Base-by-base conservation (phyloP, 2,329 filamentous ascomycete genomes). In the Volutella citrinella region DNA sequence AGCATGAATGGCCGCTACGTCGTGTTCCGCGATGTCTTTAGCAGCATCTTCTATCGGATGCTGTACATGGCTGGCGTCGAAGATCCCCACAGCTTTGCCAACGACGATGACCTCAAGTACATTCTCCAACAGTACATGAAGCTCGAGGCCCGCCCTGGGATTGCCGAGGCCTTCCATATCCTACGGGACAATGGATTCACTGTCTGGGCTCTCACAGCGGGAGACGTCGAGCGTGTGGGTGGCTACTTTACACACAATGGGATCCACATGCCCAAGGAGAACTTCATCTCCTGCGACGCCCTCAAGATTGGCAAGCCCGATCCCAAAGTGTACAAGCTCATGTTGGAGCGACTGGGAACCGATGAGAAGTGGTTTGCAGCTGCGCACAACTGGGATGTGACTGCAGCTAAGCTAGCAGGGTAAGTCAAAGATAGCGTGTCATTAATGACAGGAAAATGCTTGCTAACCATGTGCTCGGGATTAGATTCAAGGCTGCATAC, bases 381-480 rank as follows among this genome's bases (percentile, higher is more conserved):
- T 2, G 75, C 73, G 15, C 76, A 79, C 55, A 71, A 73, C 64
- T 79, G 75, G 76, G 75, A 80, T 58, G 73, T 74, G 2, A 63
- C 65, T 13, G 70, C 72, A 5, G 74, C 75, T 8, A 63, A 61
- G 29, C 63, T 60, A 35, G 64, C 63, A n/a, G 72, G 72, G 43
- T 58, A 40, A 42, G 50, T 49, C 18, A 8, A 28, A 14, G n/a
- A 5, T 21, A 9, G 6, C 25, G 18, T 10, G 27, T 18, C 2
- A 15, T 23, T 25, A 12, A 6, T 12, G 18, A 10, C 6, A 14
- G 19, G 6, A 10, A 25, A n/a, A 16, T 22, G 7, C 24, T 42
- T 11, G 17, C 6, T 25, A 5, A 22, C 3, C 3, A 17, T n/a
- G 2, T 21, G 6, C 16, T 15, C 13, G 11, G 5, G 4, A 23